phyloP scores from a whole-genome alignment of 305 asterid genomes.

The Ruellia speciosa region DNA sequence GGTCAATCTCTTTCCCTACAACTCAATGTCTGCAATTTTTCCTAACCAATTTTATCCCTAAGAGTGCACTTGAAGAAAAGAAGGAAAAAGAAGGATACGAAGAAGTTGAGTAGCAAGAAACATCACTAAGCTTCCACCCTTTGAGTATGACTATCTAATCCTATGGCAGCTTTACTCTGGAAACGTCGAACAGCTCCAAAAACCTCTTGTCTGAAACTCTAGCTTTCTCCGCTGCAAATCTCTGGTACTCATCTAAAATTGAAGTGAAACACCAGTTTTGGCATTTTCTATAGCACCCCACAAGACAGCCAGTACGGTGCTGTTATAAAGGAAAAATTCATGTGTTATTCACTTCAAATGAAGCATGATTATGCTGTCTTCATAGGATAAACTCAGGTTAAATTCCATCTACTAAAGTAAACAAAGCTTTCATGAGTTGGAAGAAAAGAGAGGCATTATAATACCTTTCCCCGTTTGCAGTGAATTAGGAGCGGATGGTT shows the following conservation, averaged over 20 bases:
- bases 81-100: background rate
- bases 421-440: slow-evolving; percentile 6
- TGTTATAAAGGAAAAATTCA: slow-evolving; percentile 10
- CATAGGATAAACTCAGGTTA: no score
- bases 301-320: slow-evolving; percentile 91
- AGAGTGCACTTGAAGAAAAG: background rate
- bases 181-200: slow-evolving; percentile 56
- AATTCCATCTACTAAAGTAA: background rate
- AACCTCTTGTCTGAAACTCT: slow-evolving; percentile 72
- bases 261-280: slow-evolving; percentile 78
- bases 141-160: background rate
- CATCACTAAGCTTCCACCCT: no score
- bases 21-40: background rate
- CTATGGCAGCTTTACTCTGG: slow-evolving; percentile 8
- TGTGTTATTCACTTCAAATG: no score
- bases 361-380: no score
- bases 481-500: slow-evolving; percentile 77
- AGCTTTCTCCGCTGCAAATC: slow-evolving; percentile 83
- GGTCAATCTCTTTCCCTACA: background rate
- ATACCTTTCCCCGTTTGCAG: slow-evolving; percentile 91
- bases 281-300: slow-evolving; percentile 75
- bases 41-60: no score
- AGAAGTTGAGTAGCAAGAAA: background rate
- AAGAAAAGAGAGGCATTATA: slow-evolving; percentile 1
- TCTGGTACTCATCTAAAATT: slow-evolving; percentile 67